Base-by-base conservation (phyloP, 208 protist species). In the Wallacemonas rigidus region DNA sequence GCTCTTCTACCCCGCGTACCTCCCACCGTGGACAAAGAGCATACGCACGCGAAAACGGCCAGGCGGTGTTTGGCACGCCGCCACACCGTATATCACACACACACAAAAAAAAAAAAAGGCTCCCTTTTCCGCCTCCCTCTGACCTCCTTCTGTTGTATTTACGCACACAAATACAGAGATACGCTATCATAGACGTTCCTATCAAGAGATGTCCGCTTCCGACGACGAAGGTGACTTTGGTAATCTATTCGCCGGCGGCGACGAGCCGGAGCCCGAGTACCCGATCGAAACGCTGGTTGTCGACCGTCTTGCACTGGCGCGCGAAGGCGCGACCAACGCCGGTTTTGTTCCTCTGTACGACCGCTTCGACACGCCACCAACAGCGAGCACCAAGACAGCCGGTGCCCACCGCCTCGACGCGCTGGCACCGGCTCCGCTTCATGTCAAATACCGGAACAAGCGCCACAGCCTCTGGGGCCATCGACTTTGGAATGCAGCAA, bases 391-490 rank as follows among this genome's bases (percentile, higher is more conserved):
- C 38, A 65, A 38, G 38, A 69, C 50, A 15, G 45, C 8, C 36
- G 50, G 76, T 35, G 56, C 65, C 1, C 51, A 85, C 53, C 72
- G 75, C n/a, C 56, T 82, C 43, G 69, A 40, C 7, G 45, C 48
- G 8, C 40, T 77, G 1, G 38, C 50, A 1, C 79, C 83, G 1
- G 55, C 64, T 1, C 83, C 82, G 36, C 74, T 91, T n/a, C 61
- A 62, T 9, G 85, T 94, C 14, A 76, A 85, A 57, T 91, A 83
- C 70, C 87, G 91, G 11, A 86, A 92, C 56, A 94, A 94, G 71
- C 89, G 86, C 2, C 91, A 96, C 78, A 94, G 89, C 69, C 74
- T 96, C 39, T 96, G 91, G 89, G 91, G 91, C 9, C 91, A 96
- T 70, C 82, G 80, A 43, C 71, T 96, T 41, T 96, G 91, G 89